These are phyloP conservation scores for Xylariomycetidae sp. DNA, from an alignment of 2,329 filamentous ascomycete genomes.

Conservation along the genomic window DNA sequence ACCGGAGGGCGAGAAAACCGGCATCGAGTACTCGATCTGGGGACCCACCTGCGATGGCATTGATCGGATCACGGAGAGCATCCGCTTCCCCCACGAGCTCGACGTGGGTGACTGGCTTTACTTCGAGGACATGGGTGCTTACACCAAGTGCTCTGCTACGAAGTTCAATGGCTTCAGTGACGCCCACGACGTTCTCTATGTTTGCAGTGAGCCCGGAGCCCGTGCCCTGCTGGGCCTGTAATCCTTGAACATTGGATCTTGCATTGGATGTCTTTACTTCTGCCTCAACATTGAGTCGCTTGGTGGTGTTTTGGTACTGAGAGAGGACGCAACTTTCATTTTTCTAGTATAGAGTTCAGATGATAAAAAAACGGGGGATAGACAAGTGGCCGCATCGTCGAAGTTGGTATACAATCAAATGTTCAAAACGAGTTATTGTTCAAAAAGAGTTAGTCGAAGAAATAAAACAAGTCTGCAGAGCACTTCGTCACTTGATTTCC, in stretches of 20 bases:
- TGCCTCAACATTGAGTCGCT: too few species aligned
- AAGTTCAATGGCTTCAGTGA: slow-evolving; percentile 97
- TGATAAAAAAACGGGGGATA: too few species aligned
- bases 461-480: too few species aligned
- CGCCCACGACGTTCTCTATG: slow-evolving; percentile 86
- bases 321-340: too few species aligned
- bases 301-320: too few species aligned
- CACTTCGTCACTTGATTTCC: too few species aligned
- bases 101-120: slow-evolving; percentile 97
- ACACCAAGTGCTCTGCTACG: slow-evolving; percentile 96
- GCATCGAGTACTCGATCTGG: slow-evolving; percentile 90
- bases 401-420: too few species aligned
- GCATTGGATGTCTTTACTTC: slow-evolving; percentile 1
- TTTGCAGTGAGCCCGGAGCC: slow-evolving; percentile 88
- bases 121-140: slow-evolving; percentile 98
- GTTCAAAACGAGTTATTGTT: too few species aligned
- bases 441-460: too few species aligned
- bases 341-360: too few species aligned
- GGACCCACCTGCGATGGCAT: slow-evolving; percentile 97
- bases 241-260: slow-evolving; percentile 1
- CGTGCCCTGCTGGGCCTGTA: slow-evolving; percentile 55
- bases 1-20: slow-evolving; percentile 34
- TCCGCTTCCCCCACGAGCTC: slow-evolving; percentile 67
- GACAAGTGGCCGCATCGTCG: too few species aligned
- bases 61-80: slow-evolving; percentile 82